phyloP scores from a whole-genome alignment of 129 eudicot genomes.

The Lonicera japonica region DNA sequence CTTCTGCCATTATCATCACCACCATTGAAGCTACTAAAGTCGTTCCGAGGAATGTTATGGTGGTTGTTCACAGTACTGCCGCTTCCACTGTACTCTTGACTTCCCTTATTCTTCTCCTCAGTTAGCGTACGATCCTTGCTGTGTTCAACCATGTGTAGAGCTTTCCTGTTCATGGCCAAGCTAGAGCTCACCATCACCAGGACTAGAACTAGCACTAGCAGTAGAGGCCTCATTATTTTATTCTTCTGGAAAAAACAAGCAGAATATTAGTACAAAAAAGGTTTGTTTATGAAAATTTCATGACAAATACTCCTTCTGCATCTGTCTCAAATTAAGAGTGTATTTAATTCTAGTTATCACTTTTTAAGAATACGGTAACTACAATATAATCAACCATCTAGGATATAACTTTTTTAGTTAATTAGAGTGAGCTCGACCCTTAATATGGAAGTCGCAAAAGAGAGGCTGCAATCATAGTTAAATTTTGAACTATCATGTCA shows the following conservation, averaged over 20 bases:
- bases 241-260: neutral
- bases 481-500: no score
- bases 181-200: slow-evolving; percentile 15
- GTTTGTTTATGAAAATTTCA: no score
- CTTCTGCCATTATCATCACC: neutral
- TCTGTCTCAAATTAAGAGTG: no score
- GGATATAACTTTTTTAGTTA: no score
- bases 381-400: no score
- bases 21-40: slow-evolving; percentile 18
- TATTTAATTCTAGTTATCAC: no score
- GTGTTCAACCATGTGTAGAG: neutral
- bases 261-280: no score
- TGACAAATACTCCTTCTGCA: no score
- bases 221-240: slow-evolving; percentile 13
- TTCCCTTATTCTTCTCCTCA: neutral
- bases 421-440: no score
- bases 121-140: neutral
- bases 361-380: no score
- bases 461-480: no score
- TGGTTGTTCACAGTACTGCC: slow-evolving; percentile 21
- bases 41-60: slow-evolving; percentile 27
- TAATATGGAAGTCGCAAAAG: no score
- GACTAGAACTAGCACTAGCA: slow-evolving; percentile 2
- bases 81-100: neutral
- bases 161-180: slow-evolving; percentile 15